Percentiles rank a stretch among this genome's conserved stretches.
Evolutionary conservation across 148 eudicot species (phyloP).

Genomic region (Rhododendron kiyosumense): DNA sequence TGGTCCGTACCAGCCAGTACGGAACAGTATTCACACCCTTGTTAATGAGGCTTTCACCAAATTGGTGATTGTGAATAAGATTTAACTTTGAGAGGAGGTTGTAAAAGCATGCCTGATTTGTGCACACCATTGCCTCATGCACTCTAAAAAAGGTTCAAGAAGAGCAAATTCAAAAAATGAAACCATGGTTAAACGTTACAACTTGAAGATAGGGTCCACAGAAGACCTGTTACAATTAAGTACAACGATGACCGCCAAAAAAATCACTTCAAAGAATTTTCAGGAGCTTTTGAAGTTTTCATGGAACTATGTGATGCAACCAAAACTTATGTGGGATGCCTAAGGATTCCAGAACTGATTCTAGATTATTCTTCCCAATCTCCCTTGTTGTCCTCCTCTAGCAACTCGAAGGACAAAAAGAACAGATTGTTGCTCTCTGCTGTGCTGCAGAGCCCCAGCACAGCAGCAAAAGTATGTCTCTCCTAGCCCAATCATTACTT

Average conservation of each 20-base stretch:
- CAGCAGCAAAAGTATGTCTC: neutral
- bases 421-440: neutral
- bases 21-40: neutral
- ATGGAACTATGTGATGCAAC: neutral
- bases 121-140: neutral
- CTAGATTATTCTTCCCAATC: neutral
- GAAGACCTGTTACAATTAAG: neutral
- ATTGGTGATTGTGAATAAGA: neutral
- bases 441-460: neutral
- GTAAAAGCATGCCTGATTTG: neutral
- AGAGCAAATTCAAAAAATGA: neutral
- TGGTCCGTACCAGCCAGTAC: neutral
- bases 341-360: neutral
- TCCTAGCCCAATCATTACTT: neutral
- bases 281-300: neutral
- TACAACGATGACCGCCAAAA: neutral
- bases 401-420: neutral
- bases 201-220: neutral
- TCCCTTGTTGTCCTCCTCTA: neutral
- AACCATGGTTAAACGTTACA: neutral
- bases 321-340: neutral
- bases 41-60: neutral
- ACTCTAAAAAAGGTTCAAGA: neutral
- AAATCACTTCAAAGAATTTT: neutral
- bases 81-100: neutral